A percentile compares a stretch with the other conserved stretches of the same genome.
phyloP scores from a whole-genome alignment of 176 grass and related monocot species.

The Rhynchospora tenuis region DNA sequence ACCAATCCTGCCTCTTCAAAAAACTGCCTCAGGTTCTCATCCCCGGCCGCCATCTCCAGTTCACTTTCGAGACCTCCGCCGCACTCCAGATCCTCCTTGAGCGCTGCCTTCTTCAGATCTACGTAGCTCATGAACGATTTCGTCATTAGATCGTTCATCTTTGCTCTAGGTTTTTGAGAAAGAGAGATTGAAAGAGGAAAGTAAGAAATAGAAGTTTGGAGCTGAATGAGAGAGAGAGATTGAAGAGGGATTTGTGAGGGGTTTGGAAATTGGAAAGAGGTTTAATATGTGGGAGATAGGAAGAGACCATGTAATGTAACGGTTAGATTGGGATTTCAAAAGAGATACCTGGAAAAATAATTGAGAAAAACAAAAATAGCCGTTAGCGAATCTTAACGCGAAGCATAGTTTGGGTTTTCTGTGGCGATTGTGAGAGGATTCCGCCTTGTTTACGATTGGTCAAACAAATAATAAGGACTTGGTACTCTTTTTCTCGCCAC shows the following conservation, averaged over 20 bases:
- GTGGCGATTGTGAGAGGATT: neutral
- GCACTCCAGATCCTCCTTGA: conserved; percentile 86
- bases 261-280: conserved; percentile 1
- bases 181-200: neutral
- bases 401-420: neutral
- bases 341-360: neutral
- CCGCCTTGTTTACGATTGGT: neutral
- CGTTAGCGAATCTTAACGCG: neutral
- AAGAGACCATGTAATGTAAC: neutral
- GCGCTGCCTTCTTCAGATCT: conserved; percentile 95
- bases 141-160: conserved; percentile 97
- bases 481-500: neutral
- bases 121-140: conserved; percentile 99
- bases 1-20: conserved; percentile 75
- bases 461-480: neutral
- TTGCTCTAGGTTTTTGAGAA: conserved; percentile 14
- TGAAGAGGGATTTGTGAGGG: conserved; percentile 5
- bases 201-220: neutral
- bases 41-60: conserved; percentile 35
- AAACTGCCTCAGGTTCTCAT: conserved; percentile 69
- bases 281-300: neutral
- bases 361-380: conserved; percentile 6
- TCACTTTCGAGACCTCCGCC: conserved; percentile 32
- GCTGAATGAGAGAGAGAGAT: neutral
- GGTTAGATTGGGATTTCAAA: conserved; percentile 10